Conservation (phyloP, 208 protist genomes). For the Sergeia podlipaevii region DNA sequence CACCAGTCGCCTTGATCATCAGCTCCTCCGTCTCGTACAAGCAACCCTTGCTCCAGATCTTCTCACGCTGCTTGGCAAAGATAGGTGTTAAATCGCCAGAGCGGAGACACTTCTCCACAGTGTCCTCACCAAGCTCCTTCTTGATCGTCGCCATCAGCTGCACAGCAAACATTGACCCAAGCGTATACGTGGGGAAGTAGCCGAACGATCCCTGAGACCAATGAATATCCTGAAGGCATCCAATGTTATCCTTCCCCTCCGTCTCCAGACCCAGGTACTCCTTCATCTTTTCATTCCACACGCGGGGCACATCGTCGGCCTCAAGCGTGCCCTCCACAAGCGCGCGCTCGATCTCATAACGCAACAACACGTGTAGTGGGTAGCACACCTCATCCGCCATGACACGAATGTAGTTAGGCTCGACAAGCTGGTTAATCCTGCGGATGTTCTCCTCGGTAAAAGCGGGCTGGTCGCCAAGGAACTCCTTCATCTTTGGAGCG, state of each 20-base stretch:
- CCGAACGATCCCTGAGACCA: conserved; percentile 63
- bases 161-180: conserved; percentile 70
- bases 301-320: conserved; percentile 56
- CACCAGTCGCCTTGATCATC: conserved; percentile 59
- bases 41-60: conserved; percentile 46
- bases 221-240: conserved; percentile 82
- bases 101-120: conserved; percentile 32
- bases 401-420: conserved; percentile 64
- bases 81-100: conserved; percentile 46
- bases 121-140: conserved; percentile 33
- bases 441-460: conserved; percentile 42
- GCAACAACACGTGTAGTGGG: conserved; percentile 78
- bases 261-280: conserved; percentile 69
- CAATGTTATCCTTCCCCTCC: conserved; percentile 49
- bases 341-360: conserved; percentile 77
- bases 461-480: conserved; percentile 33
- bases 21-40: conserved; percentile 56
- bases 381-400: conserved; percentile 84
- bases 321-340: conserved; percentile 66
- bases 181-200: conserved; percentile 86
- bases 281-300: conserved; percentile 86
- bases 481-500: conserved; percentile 27
- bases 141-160: conserved; percentile 56
- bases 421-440: conserved; percentile 31
- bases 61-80: conserved; percentile 42